phyloP scores from a whole-genome alignment of 2,329 filamentous ascomycete species.

The Sporothrix inflata region DNA sequence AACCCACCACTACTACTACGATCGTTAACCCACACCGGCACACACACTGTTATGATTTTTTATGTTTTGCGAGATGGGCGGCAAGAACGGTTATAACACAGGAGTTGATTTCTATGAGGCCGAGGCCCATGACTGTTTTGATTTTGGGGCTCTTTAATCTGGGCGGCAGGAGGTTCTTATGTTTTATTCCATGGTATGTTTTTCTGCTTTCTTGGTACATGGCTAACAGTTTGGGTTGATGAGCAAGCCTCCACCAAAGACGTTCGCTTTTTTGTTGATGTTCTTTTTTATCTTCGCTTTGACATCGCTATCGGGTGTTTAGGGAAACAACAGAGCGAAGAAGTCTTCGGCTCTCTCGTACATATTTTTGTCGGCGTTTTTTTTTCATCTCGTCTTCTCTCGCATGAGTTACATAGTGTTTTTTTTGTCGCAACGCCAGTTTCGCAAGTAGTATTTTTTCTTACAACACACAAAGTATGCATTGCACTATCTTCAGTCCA shows the following conservation, averaged over 20 bases:
- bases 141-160: background rate
- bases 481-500: slow-evolving; percentile 20
- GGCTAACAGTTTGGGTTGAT: slow-evolving; percentile 12
- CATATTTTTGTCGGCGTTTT: slow-evolving; percentile 3
- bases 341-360: slow-evolving; percentile 20
- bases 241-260: slow-evolving; percentile 7
- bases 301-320: slow-evolving; percentile 1
- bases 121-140: background rate
- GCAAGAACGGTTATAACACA: slow-evolving; percentile 2
- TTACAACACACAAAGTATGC: slow-evolving; percentile 1
- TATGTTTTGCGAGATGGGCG: background rate
- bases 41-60: slow-evolving; percentile 11
- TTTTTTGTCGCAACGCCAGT: slow-evolving; percentile 5
- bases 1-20: too few species aligned
- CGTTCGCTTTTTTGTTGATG: background rate
- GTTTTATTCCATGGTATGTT: background rate
- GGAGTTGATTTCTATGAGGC: slow-evolving; percentile 14
- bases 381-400: background rate
- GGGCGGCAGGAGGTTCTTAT: background rate
- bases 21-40: slow-evolving; percentile 20
- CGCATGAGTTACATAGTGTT: slow-evolving; percentile 5
- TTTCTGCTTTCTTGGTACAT: background rate
- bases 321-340: slow-evolving; percentile 1
- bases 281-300: background rate
- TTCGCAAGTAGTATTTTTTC: background rate